Percentiles rank a stretch among this genome's conserved stretches.
Evolutionary conservation across 106 monocot genomes (phyloP).

Genomic region (Chionographis japonica): DNA sequence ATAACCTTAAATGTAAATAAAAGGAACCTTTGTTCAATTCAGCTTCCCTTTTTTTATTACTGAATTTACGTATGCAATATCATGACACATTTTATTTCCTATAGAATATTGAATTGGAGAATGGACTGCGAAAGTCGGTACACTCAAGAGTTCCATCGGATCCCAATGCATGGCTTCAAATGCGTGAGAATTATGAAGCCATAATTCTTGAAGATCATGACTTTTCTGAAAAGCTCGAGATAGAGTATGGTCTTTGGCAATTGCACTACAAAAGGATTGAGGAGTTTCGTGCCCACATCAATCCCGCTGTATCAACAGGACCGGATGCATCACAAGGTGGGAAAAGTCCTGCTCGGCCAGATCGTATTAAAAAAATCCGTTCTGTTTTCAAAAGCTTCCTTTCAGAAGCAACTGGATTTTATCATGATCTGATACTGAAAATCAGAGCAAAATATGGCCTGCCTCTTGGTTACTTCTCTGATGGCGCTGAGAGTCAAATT

Average conservation of each 20-base stretch:
- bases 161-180: conserved; percentile 83
- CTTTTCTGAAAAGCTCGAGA: conserved; percentile 72
- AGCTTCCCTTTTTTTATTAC: no score
- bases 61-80: no score
- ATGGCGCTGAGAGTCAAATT: conserved; percentile 47
- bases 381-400: conserved; percentile 80
- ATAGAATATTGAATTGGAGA: conserved; percentile 87
- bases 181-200: conserved; percentile 93
- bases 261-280: conserved; percentile 92
- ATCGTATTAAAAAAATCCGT: conserved; percentile 68
- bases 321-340: conserved; percentile 30
- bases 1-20: no score
- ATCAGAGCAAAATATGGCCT: conserved; percentile 81
- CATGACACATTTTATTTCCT: not conserved
- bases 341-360: conserved; percentile 35
- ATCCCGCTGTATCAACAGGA: conserved; percentile 43
- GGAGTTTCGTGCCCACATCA: conserved; percentile 71
- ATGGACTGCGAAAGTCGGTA: conserved; percentile 55
- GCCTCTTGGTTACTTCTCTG: conserved; percentile 65
- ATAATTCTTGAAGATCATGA: conserved; percentile 90
- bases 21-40: no score
- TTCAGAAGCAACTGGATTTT: conserved; percentile 92
- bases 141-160: conserved; percentile 84
- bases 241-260: conserved; percentile 89
- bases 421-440: conserved; percentile 89